Evolutionary conservation across 2,329 filamentous ascomycete genomes (phyloP), one percentile per base, ranked within the genome.

Genomic region (Sordariomycetes sp.): DNA sequence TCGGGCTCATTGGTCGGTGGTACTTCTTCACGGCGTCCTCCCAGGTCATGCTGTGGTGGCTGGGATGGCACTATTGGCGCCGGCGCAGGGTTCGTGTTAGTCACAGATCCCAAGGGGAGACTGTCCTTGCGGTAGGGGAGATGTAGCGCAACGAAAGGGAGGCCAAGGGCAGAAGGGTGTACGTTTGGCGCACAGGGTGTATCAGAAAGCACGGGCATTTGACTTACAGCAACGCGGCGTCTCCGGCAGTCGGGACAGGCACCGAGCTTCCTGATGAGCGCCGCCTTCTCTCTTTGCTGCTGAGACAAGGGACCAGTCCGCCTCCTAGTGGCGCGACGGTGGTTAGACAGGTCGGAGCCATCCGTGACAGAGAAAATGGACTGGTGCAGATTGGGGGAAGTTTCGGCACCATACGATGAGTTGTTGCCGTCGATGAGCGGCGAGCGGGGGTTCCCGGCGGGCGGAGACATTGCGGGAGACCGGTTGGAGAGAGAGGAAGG

Each of bases 1-100:
- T 70, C 35, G 79, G 78, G 62, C 79, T 82, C 59, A 78, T 74
- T 48, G 77, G 76, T 59, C 76, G 74, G 68, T 74, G 70, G 58
- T 80, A 83, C 63, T 81, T 82, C 64, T 70, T 72, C 53, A 78
- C 72, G 18, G 80, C 77, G 61, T 83, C 79, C 65, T 82, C 79
- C 80, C 80, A 84, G 12, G 78, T 81, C 79, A 82, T 79, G 62
- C 78, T 78, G 62, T 82, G 80, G 65, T 84, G 81, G 62, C 75
- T 79, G 16, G 81, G 80, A 63, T 83, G 79, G 65, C 81, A 84
- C 80, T 81, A 59, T 50, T 24, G 24, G 40, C 35, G 12, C 18
- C 37, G 50, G n/a, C 48, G n/a, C 18, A 46, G 22, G 50, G 18
- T 3, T 32, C 20, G 40, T 53, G 48, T 57, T 57, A 57, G 55